phyloP scores from a whole-genome alignment of 768 basidiomycete species.

The Auriscalpium microsporum region DNA sequence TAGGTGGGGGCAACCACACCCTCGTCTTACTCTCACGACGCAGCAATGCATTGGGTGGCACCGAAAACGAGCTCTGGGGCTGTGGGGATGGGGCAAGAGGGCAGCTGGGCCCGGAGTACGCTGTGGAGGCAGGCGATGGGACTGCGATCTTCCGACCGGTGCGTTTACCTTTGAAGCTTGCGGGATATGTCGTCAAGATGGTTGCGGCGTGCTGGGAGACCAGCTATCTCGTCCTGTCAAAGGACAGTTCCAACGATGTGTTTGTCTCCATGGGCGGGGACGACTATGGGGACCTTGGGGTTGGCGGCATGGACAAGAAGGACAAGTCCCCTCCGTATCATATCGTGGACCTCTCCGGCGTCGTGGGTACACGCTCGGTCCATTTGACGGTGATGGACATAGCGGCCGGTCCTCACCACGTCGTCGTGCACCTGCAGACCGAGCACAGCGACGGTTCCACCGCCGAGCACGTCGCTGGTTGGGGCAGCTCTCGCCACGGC shows the following conservation, averaged over 20 bases:
- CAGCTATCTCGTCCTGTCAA: conserved; percentile 57
- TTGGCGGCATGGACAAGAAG: conserved; percentile 26
- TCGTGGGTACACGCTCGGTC: conserved; percentile 15
- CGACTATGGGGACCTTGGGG: conserved; percentile 77
- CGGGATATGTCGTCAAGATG: conserved; percentile 35
- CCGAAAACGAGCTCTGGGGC: conserved; percentile 49
- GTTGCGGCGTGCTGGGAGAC: conserved; percentile 81
- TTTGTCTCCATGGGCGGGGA: conserved; percentile 77
- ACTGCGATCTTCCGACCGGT: conserved; percentile 41
- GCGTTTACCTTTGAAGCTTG: conserved; percentile 31
- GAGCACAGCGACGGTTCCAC: conserved; percentile 16
- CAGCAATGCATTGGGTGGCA: neutral
- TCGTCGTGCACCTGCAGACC: conserved; percentile 38
- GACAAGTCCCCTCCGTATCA: conserved; percentile 24
- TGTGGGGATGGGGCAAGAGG: conserved; percentile 64
- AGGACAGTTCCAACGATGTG: conserved; percentile 34
- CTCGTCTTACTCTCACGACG: conserved; percentile 46
- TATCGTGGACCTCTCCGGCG: conserved; percentile 29
- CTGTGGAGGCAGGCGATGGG: conserved; percentile 10
- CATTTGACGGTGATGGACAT: conserved; percentile 34
- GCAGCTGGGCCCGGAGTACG: conserved; percentile 54
- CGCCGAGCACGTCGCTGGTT: conserved; percentile 45
- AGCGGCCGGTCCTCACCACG: conserved; percentile 65
- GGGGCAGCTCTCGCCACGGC: conserved; percentile 81
- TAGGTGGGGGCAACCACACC: conserved; percentile 75